These are phyloP conservation scores for Ogataea ganodermae DNA, from an alignment of 805 yeast genomes.

Conservation along the genomic window DNA sequence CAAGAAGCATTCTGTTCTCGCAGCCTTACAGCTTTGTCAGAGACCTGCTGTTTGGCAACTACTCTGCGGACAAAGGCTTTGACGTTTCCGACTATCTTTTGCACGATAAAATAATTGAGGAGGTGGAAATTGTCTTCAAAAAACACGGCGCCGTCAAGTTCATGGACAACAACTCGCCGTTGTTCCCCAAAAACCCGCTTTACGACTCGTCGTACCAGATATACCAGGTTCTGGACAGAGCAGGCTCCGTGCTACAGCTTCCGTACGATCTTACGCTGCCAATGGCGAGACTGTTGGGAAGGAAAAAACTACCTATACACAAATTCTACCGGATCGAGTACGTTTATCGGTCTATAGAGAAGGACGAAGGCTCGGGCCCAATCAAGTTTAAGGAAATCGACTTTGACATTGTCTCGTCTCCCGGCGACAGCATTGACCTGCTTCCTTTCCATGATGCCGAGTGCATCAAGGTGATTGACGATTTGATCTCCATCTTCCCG, in stretches of 20 bases:
- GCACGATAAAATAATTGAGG: conserved; percentile 59
- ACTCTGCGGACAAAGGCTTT: conserved; percentile 28
- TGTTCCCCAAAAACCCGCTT: conserved; percentile 83
- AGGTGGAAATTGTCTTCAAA: conserved; percentile 63
- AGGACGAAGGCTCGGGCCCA: conserved; percentile 68
- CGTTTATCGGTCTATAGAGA: conserved; percentile 72
- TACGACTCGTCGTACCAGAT: conserved; percentile 64
- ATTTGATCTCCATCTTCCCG: conserved; percentile 65
- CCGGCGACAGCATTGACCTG: conserved; percentile 30
- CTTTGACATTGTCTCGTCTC: conserved; percentile 70
- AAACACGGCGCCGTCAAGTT: conserved; percentile 84
- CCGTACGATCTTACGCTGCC: conserved; percentile 92
- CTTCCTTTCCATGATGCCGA: conserved; percentile 80
- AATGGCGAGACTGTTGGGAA: conserved; percentile 80
- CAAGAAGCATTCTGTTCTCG: conserved; percentile 79
- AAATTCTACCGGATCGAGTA: conserved; percentile 77
- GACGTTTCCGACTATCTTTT: conserved; percentile 52
- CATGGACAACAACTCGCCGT: conserved; percentile 56
- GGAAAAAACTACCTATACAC: conserved; percentile 49
- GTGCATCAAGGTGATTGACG: conserved; percentile 78
- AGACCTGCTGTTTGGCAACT: conserved; percentile 77
- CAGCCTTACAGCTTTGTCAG: conserved; percentile 85
- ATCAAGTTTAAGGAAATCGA: conserved; percentile 78
- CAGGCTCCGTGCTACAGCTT: conserved; percentile 85
- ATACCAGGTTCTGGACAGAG: conserved; percentile 78